Evolutionary conservation across 441 rosid genomes (phyloP).

Genomic region (Arabidopsis hybrid): DNA sequence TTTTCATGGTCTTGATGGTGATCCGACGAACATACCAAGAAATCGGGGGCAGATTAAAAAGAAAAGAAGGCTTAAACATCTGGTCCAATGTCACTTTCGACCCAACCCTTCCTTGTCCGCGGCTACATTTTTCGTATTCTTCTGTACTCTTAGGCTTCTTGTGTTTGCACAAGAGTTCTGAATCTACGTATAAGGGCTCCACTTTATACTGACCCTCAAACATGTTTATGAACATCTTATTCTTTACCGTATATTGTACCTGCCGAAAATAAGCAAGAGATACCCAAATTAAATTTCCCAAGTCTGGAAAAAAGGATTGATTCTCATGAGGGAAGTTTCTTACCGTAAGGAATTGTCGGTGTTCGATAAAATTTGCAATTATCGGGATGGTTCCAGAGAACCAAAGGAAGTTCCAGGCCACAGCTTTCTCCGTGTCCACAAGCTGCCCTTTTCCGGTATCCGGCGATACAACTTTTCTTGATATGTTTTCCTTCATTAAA

Average conservation of each 20-base stretch:
- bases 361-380: constrained; percentile 64
- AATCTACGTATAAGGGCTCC: constrained; percentile 68
- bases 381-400: constrained; percentile 81
- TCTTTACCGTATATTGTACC: constrained; percentile 69
- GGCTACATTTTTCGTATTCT: constrained; percentile 64
- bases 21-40: constrained; percentile 83
- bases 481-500: constrained; percentile 62
- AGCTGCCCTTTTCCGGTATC: constrained; percentile 69
- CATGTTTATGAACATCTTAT: constrained; percentile 67
- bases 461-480: constrained; percentile 56
- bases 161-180: constrained; percentile 63
- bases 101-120: constrained; percentile 73
- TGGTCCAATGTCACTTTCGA: constrained; percentile 67
- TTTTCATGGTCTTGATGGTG: constrained; percentile 65
- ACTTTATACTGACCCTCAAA: constrained; percentile 74
- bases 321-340: constrained; percentile 25
- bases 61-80: constrained; percentile 64
- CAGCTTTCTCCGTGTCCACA: constrained; percentile 72
- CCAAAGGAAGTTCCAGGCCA: constrained; percentile 80
- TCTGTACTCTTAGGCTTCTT: constrained; percentile 62
- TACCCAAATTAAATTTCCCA: not conserved
- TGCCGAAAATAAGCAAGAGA: constrained; percentile 41
- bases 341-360: constrained; percentile 59
- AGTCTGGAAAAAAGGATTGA: not conserved
- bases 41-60: constrained; percentile 73